Conservation (phyloP, 257 asterid genomes). For the Nicotiana sylvestris region DNA sequence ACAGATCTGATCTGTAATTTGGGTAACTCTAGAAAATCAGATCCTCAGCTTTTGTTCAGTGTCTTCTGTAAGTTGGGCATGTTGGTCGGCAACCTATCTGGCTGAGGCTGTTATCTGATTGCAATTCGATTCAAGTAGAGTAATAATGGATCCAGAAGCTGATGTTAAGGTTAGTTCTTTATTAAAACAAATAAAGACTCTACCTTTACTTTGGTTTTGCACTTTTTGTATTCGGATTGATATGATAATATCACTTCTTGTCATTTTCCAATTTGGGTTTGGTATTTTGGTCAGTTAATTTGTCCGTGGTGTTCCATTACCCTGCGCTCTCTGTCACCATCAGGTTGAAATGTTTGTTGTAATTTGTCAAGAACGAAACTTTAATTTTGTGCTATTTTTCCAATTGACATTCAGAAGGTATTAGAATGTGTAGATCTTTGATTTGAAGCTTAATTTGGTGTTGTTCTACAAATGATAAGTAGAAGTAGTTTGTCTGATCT, state of each 20-base stretch:
- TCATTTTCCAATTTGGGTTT: neutral
- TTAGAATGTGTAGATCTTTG: neutral
- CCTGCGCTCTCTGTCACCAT: neutral
- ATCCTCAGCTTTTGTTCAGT: neutral
- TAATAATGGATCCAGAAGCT: conserved; percentile 70
- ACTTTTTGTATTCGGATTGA: neutral
- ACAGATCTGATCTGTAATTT: conserved; percentile 40
- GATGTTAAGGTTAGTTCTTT: conserved; percentile 65
- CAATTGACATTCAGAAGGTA: neutral
- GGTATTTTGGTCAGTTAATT: neutral
- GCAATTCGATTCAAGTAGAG: conserved; percentile 30
- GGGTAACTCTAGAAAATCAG: neutral
- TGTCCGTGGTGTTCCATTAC: neutral
- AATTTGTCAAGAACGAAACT: conserved; percentile 1
- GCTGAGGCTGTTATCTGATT: conserved; percentile 32
- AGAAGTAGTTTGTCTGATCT: neutral
- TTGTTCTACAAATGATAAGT: neutral
- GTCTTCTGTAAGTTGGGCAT: conserved; percentile 28
- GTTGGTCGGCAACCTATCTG: conserved; percentile 28
- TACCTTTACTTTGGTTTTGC: neutral
- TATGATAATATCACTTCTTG: neutral
- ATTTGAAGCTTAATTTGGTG: neutral
- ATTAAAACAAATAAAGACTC: neutral
- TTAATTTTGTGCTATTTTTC: neutral
- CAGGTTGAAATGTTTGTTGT: neutral